These are phyloP conservation scores for Alternaria longipes DNA, from an alignment of 2,329 filamentous ascomycete species.

Conservation along the genomic window DNA sequence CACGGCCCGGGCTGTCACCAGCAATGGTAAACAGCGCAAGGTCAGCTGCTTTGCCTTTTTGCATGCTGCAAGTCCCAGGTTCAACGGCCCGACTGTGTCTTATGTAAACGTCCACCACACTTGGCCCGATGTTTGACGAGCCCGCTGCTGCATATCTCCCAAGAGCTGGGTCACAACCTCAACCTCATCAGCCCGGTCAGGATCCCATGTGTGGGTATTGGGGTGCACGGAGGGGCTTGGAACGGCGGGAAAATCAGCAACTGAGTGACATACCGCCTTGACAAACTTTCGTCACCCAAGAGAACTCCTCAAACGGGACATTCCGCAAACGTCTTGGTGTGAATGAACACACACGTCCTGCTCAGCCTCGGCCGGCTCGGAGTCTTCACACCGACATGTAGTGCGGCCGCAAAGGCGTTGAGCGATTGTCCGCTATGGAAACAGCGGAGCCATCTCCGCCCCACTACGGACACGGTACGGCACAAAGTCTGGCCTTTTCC, in stretches of 20 bases:
- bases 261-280: not conserved
- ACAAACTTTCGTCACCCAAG: not conserved
- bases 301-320: not conserved
- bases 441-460: constrained; percentile 12
- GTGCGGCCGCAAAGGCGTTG: not conserved
- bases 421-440: not conserved
- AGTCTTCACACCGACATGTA: constrained; percentile 5
- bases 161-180: not conserved
- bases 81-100: not conserved
- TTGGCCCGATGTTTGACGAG: not conserved
- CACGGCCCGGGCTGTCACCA: constrained; percentile 39
- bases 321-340: not conserved
- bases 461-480: constrained; percentile 4
- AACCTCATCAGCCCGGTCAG: not conserved
- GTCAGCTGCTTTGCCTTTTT: not conserved
- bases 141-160: not conserved
- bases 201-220: not conserved
- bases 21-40: not conserved
- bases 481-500: constrained; percentile 2
- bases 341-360: not conserved
- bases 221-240: not conserved
- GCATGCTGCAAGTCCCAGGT: not conserved
- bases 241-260: not conserved
- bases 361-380: constrained; percentile 3
- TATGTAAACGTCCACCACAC: not conserved